phyloP scores from a whole-genome alignment of 306 rosid species.

The Ormosia semicastrata region DNA sequence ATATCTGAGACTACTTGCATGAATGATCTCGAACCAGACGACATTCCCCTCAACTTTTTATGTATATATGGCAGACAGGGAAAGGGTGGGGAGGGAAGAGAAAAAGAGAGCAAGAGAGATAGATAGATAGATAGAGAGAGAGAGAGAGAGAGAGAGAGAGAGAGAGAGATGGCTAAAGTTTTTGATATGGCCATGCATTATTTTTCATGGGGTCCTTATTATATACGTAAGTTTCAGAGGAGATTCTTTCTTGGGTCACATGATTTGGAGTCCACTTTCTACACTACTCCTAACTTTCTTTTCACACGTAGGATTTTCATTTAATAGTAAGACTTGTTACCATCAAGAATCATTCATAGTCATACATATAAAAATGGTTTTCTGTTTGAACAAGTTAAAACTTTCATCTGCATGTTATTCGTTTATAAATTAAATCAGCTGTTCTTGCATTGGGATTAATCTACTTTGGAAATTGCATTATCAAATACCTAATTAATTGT shows the following conservation, averaged over 20 bases:
- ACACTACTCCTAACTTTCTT: constrained; percentile 50
- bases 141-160: constrained; percentile 29
- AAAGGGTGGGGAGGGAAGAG: constrained; percentile 32
- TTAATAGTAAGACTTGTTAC: neutral
- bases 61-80: constrained; percentile 34
- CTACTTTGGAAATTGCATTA: constrained; percentile 10
- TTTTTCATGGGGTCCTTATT: constrained; percentile 64
- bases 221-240: constrained; percentile 54
- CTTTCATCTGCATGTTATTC: constrained; percentile 13
- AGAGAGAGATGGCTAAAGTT: constrained; percentile 24
- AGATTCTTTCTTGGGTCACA: constrained; percentile 51
- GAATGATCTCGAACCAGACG: constrained; percentile 74
- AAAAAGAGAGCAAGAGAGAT: constrained; percentile 17
- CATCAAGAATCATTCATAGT: constrained; percentile 10
- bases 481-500: constrained; percentile 9
- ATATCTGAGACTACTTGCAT: constrained; percentile 29
- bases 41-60: constrained; percentile 75
- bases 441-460: constrained; percentile 16
- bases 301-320: constrained; percentile 41
- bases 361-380: neutral
- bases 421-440: neutral
- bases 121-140: constrained; percentile 26
- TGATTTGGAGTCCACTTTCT: constrained; percentile 56
- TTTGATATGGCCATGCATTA: constrained; percentile 77
- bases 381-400: constrained; percentile 7